Percentiles rank a stretch among this genome's conserved stretches.
Conservation (phyloP, 1,284 basidiomycete species). For the Anthracocystis setariae region DNA sequence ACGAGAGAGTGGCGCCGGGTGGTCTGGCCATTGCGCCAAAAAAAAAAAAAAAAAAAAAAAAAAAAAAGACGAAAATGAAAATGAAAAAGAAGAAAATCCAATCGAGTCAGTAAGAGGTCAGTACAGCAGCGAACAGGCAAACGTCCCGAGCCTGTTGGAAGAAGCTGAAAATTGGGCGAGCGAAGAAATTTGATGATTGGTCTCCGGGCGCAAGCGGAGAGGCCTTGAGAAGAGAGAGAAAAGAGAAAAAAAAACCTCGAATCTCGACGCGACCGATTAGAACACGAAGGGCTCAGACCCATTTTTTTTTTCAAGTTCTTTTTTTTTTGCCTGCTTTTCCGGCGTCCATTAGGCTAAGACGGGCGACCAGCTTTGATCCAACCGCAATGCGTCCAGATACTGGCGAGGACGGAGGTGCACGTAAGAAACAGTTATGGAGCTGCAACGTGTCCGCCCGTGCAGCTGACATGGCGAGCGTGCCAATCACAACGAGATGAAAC, state of each 20-base stretch:
- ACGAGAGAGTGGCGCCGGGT: neutral
- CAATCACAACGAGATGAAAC: too few relatives aligned
- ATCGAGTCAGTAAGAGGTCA: conserved; percentile 11
- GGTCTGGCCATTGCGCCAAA: conserved; percentile 7
- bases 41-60: conserved; percentile 5
- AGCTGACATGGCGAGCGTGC: neutral
- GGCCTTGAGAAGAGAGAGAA: too few relatives aligned
- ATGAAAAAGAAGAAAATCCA: conserved; percentile 4
- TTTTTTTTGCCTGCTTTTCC: neutral
- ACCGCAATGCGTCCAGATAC: too few relatives aligned
- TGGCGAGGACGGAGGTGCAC: too few relatives aligned
- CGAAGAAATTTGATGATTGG: conserved; percentile 31
- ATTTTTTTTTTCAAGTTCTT: neutral
- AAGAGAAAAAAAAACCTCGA: too few relatives aligned
- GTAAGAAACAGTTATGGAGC: too few relatives aligned
- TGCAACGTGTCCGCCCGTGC: too few relatives aligned
- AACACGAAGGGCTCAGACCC: neutral
- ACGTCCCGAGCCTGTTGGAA: conserved; percentile 2
- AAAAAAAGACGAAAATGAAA: too few relatives aligned
- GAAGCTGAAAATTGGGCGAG: conserved; percentile 17
- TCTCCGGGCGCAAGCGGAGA: neutral
- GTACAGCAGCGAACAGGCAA: neutral
- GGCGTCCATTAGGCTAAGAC: neutral
- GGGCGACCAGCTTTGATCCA: neutral
- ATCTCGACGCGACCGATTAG: neutral